Percentiles rank a stretch among this genome's conserved stretches.
phyloP scores from a whole-genome alignment of 2,329 filamentous ascomycete genomes.

The Cryoendolithus antarcticus region DNA sequence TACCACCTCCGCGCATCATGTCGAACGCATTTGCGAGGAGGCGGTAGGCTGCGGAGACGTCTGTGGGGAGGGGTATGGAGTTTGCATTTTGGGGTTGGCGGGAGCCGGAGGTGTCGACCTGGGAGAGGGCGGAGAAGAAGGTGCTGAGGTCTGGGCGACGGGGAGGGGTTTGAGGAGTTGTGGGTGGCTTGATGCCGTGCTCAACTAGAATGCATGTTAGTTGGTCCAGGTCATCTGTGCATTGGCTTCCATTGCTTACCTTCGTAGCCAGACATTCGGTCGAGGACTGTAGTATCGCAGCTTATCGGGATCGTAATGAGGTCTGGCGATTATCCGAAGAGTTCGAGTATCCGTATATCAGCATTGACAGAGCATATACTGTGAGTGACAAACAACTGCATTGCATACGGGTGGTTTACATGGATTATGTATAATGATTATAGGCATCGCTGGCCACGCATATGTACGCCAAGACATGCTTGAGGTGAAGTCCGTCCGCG shows the following conservation, averaged over 20 bases:
- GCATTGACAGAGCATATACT: too few relatives aligned
- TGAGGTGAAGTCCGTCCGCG: too few relatives aligned
- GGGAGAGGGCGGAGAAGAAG: constrained; percentile 52
- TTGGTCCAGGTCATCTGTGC: not conserved
- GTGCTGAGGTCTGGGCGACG: constrained; percentile 52
- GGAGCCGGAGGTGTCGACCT: constrained; percentile 41
- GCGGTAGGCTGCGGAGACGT: constrained; percentile 48
- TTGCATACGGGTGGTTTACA: too few relatives aligned
- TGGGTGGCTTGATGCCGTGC: constrained; percentile 33
- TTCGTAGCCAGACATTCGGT: constrained; percentile 35
- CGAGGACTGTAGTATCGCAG: not conserved
- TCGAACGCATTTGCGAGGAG: constrained; percentile 49
- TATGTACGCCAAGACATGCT: too few relatives aligned
- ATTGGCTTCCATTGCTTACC: constrained; percentile 17
- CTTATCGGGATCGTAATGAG: not conserved
- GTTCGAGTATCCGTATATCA: too few relatives aligned
- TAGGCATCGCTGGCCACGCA: too few relatives aligned
- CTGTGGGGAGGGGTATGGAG: constrained; percentile 47
- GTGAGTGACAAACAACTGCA: too few relatives aligned
- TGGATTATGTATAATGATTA: too few relatives aligned
- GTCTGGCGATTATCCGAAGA: not conserved
- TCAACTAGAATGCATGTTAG: constrained; percentile 26
- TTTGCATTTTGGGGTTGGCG: constrained; percentile 40
- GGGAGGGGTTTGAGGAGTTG: constrained; percentile 20
- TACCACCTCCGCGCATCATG: constrained; percentile 37